These are phyloP conservation scores for Russula lepida DNA, from an alignment of 768 basidiomycete species.

Conservation along the genomic window DNA sequence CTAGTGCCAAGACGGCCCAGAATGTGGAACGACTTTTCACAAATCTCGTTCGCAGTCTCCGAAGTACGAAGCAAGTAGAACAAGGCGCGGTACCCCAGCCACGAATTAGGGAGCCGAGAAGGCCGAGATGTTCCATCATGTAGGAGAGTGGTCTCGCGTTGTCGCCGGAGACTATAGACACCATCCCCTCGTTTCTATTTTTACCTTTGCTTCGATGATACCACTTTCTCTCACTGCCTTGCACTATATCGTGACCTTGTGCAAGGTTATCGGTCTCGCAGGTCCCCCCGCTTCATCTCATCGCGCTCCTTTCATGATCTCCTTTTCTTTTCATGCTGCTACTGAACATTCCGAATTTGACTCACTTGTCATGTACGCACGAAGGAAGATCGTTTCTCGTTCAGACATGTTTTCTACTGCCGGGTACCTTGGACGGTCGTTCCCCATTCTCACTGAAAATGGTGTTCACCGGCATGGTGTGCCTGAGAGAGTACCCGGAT, in stretches of 20 bases:
- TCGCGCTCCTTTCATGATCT: constrained; percentile 20
- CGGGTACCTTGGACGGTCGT: constrained; percentile 10
- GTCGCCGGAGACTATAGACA: constrained; percentile 62
- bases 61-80: constrained; percentile 52
- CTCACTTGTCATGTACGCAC: constrained; percentile 24
- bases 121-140: constrained; percentile 65
- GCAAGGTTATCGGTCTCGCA: constrained; percentile 8
- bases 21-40: constrained; percentile 91
- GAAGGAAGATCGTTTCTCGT: constrained; percentile 21
- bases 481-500: constrained; percentile 13
- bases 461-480: constrained; percentile 2
- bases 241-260: constrained; percentile 25
- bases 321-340: constrained; percentile 19
- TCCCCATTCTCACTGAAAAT: constrained; percentile 1
- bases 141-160: constrained; percentile 39
- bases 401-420: constrained; percentile 17
- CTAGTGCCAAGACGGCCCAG: constrained; percentile 89
- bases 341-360: constrained; percentile 23
- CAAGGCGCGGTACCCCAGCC: constrained; percentile 31
- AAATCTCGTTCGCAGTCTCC: constrained; percentile 74
- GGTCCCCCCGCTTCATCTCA: constrained; percentile 18
- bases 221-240: constrained; percentile 38
- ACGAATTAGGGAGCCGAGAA: constrained; percentile 34
- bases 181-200: constrained; percentile 37
- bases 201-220: constrained; percentile 77